Evolutionary conservation across 2,329 filamentous ascomycete species (phyloP).

Genomic region (Fusarium sublunatum): DNA sequence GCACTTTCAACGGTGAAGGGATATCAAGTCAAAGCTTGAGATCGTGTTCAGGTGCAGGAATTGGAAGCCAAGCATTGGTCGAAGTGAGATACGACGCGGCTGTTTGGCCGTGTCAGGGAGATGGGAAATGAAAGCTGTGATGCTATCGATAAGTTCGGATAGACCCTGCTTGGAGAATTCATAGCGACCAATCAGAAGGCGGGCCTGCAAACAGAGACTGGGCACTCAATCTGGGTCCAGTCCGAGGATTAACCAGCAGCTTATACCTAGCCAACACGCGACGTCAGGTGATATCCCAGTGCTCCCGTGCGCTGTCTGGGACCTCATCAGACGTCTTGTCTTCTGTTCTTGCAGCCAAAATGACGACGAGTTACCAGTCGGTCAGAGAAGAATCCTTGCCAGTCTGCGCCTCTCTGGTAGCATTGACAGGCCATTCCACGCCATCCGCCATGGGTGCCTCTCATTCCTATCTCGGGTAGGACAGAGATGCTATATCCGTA

Average conservation of each 20-base stretch:
- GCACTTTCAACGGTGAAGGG: background rate
- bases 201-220: background rate
- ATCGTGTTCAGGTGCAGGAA: background rate
- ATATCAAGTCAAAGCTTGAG: background rate
- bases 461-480: constrained; percentile 30
- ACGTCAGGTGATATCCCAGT: constrained; percentile 42
- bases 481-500: constrained; percentile 14
- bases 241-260: background rate
- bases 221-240: constrained; percentile 5
- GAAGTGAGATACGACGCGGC: constrained; percentile 12
- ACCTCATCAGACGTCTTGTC: constrained; percentile 32
- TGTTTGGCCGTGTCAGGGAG: constrained; percentile 13
- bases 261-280: constrained; percentile 20
- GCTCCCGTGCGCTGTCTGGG: constrained; percentile 19
- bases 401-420: background rate
- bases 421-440: constrained; percentile 29
- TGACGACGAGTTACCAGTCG: constrained; percentile 14
- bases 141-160: constrained; percentile 36
- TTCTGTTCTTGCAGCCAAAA: constrained; percentile 16
- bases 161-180: constrained; percentile 25
- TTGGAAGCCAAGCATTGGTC: constrained; percentile 7
- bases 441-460: constrained; percentile 18
- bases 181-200: constrained; percentile 21
- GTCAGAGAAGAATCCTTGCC: constrained; percentile 17
- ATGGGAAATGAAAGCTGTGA: constrained; percentile 39